Percentiles rank a stretch among this genome's conserved stretches.
These are phyloP conservation scores for Myxozyma monticola DNA, from an alignment of 805 yeast species.

Conservation along the genomic window DNA sequence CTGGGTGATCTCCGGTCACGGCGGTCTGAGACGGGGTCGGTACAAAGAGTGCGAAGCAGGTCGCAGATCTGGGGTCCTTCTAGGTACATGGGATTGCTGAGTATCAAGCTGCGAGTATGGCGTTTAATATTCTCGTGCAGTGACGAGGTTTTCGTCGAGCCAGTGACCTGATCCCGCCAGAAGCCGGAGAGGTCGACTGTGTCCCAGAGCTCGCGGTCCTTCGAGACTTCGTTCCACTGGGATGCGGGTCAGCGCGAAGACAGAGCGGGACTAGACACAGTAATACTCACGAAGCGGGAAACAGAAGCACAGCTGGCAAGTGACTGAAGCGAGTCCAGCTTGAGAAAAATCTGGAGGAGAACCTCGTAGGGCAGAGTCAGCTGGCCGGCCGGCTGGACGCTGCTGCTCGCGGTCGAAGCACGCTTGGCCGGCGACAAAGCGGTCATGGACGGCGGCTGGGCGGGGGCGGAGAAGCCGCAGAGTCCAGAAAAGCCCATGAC, in stretches of 20 bases:
- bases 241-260: neutral
- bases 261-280: neutral
- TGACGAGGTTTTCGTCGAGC: neutral
- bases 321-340: conserved; percentile 4
- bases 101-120: neutral
- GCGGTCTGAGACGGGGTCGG: neutral
- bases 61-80: neutral
- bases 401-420: neutral
- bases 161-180: neutral
- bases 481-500: too few relatives aligned
- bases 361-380: conserved; percentile 12
- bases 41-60: neutral
- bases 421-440: neutral
- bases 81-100: conserved; percentile 10
- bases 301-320: neutral
- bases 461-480: too few relatives aligned
- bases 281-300: neutral
- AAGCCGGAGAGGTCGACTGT: conserved; percentile 1
- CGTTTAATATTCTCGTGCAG: neutral
- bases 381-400: too few relatives aligned
- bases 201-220: neutral
- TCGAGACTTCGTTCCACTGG: neutral
- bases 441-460: too few relatives aligned
- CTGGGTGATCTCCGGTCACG: neutral
- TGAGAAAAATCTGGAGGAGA: conserved; percentile 6